Conservation (phyloP, 148 eudicot genomes). For the Spergularia bocconei region DNA sequence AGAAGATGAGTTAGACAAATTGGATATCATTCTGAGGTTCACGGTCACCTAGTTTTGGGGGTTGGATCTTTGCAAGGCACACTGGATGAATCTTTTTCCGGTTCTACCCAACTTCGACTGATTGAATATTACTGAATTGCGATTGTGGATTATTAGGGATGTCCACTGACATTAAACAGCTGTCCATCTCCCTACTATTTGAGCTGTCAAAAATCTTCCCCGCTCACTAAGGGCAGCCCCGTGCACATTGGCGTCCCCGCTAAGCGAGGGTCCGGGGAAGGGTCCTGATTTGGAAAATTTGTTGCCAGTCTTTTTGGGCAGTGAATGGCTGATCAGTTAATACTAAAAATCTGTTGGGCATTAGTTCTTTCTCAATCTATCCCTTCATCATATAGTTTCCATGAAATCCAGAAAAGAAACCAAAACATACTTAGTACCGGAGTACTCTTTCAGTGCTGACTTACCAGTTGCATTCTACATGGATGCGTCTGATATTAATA, state of each 20-base stretch:
- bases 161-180: too few species aligned
- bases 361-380: background rate
- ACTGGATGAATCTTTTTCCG: background rate
- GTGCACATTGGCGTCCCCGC: too few species aligned
- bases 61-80: background rate
- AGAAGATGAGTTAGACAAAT: too few species aligned
- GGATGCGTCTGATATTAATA: background rate
- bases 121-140: background rate
- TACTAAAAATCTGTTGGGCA: background rate
- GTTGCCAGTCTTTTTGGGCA: background rate
- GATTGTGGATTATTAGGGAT: background rate
- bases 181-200: background rate
- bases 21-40: too few species aligned
- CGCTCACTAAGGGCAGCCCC: too few species aligned
- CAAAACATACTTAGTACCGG: background rate
- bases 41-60: too few species aligned
- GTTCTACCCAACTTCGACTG: background rate
- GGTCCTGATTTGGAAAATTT: background rate
- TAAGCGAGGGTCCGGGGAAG: too few species aligned
- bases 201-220: background rate
- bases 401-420: background rate
- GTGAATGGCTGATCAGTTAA: background rate
- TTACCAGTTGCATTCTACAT: background rate
- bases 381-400: background rate
- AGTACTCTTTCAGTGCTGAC: conserved; percentile 4